Evolutionary conservation across 176 grass and related monocot genomes (phyloP).

Genomic region (Eragrostis curvula): DNA sequence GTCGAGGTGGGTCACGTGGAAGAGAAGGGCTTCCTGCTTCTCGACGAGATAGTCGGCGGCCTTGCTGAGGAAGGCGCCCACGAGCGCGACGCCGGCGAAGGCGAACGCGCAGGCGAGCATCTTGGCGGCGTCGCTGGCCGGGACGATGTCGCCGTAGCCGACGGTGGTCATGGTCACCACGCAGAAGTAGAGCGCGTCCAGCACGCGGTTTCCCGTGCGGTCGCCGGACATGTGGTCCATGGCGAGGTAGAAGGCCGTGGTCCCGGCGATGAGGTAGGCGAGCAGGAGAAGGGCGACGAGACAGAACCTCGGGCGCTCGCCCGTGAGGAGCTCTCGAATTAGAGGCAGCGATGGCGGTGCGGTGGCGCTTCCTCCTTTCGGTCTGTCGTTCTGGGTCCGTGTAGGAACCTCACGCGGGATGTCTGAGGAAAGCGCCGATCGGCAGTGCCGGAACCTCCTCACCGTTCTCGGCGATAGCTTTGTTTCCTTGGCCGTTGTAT

Average conservation of each 20-base stretch:
- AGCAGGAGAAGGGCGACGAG: constrained; percentile 56
- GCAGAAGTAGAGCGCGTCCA: constrained; percentile 75
- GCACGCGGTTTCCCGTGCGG: neutral
- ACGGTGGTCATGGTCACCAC: constrained; percentile 67
- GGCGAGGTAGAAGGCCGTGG: constrained; percentile 49
- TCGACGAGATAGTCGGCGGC: constrained; percentile 74
- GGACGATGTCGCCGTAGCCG: constrained; percentile 68
- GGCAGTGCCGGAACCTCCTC: constrained; percentile 43
- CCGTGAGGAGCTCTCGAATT: neutral
- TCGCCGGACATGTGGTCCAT: constrained; percentile 56
- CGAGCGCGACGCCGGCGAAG: constrained; percentile 57
- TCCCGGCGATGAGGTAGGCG: constrained; percentile 56
- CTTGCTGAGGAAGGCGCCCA: constrained; percentile 54
- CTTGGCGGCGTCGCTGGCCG: constrained; percentile 47
- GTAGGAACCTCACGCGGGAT: neutral
- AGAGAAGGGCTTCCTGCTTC: constrained; percentile 64
- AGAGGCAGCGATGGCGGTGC: neutral
- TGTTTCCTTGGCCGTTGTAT: neutral
- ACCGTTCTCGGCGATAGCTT: neutral
- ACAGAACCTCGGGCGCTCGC: constrained; percentile 41
- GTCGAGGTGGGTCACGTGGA: constrained; percentile 7
- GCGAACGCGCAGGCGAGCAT: constrained; percentile 56
- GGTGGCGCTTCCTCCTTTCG: neutral
- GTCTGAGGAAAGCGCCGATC: constrained; percentile 27
- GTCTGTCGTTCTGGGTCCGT: neutral